Conservation (phyloP, 768 basidiomycete species). For the Lactifluus pinguis region DNA sequence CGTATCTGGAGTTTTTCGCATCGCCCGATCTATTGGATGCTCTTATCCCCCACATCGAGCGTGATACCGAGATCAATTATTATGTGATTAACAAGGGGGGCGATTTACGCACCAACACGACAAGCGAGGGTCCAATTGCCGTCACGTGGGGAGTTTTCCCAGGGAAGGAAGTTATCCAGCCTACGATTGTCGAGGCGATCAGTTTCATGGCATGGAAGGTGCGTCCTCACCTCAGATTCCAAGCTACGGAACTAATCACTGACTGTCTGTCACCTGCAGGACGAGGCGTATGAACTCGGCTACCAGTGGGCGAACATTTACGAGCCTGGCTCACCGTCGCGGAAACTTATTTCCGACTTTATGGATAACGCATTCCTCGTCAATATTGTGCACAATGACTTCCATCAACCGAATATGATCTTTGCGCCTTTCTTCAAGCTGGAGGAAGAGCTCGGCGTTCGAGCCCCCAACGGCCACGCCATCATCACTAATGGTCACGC, state of each 20-base stretch:
- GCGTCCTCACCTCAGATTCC: conserved; percentile 14
- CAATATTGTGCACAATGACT: conserved; percentile 95
- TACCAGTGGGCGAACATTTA: conserved; percentile 86
- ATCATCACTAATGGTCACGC: conserved; percentile 21
- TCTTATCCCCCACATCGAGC: conserved; percentile 74
- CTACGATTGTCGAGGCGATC: conserved; percentile 93
- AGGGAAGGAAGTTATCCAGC: conserved; percentile 92
- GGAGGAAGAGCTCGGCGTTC: conserved; percentile 47
- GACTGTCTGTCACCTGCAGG: conserved; percentile 36
- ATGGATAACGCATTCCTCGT: conserved; percentile 83
- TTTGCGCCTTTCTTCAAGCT: conserved; percentile 81
- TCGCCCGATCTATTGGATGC: conserved; percentile 60
- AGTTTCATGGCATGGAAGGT: conserved; percentile 99
- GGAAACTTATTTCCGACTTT: conserved; percentile 63
- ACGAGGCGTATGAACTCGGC: conserved; percentile 91
- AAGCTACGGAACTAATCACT: not conserved
- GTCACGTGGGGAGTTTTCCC: conserved; percentile 99
- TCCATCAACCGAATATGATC: conserved; percentile 75
- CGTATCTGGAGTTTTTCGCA: conserved; percentile 95
- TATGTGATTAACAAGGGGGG: conserved; percentile 96
- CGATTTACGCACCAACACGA: conserved; percentile 89
- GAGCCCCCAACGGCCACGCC: conserved; percentile 16
- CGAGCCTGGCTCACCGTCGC: conserved; percentile 63
- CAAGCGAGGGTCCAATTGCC: conserved; percentile 94
- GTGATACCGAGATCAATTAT: conserved; percentile 85